These are phyloP conservation scores for Sphaerulina vaccinii DNA, from an alignment of 2,329 filamentous ascomycete genomes.

Conservation along the genomic window DNA sequence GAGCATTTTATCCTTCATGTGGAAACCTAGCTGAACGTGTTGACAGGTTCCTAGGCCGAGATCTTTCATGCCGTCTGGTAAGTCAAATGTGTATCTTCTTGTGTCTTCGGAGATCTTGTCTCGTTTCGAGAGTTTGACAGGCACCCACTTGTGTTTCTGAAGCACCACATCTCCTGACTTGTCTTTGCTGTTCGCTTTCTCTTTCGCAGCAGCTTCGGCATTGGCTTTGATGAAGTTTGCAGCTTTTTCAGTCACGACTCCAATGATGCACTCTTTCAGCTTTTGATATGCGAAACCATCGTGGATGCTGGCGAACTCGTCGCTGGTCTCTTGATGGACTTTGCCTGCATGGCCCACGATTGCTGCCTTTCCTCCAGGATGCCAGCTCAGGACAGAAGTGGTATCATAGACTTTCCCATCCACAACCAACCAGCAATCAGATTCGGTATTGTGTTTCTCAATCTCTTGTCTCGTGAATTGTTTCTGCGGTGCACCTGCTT, in stretches of 20 bases:
- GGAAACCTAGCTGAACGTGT: conserved; percentile 55
- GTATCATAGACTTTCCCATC: conserved; percentile 54
- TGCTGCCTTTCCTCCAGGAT: conserved; percentile 51
- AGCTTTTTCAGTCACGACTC: conserved; percentile 51
- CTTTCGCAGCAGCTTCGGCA: conserved; percentile 43
- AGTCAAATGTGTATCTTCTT: conserved; percentile 48
- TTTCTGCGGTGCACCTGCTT: conserved; percentile 48
- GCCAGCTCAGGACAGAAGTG: conserved; percentile 50
- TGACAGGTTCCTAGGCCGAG: conserved; percentile 54
- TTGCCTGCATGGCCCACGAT: conserved; percentile 53
- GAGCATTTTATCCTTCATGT: conserved; percentile 53
- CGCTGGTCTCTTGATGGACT: conserved; percentile 50
- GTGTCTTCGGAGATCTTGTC: conserved; percentile 47
- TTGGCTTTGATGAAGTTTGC: conserved; percentile 49
- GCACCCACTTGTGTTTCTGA: conserved; percentile 49
- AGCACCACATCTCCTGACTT: conserved; percentile 39
- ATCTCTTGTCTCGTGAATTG: conserved; percentile 56
- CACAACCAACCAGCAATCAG: conserved; percentile 56
- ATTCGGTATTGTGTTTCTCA: conserved; percentile 50
- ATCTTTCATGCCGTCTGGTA: conserved; percentile 42
- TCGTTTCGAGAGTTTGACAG: conserved; percentile 43
- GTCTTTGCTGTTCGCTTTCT: conserved; percentile 34
- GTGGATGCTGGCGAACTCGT: conserved; percentile 53
- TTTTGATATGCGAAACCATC: conserved; percentile 54
- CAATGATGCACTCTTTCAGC: conserved; percentile 53